Conservation (phyloP, 371 early-diverging fungal genomes). For the Mortierella sp. region DNA sequence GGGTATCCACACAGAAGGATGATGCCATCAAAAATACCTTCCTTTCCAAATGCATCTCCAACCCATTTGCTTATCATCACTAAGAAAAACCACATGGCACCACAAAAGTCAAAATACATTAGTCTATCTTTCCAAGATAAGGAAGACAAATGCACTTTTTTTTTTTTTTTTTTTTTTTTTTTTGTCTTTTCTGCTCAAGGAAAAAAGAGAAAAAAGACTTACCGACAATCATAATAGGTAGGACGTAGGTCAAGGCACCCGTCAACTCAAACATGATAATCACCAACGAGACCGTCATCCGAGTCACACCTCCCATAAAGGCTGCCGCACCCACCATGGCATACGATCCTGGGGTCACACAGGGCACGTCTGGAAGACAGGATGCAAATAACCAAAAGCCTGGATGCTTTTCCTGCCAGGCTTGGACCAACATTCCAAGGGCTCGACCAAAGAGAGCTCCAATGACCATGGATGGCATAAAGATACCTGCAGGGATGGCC, state of each 20-base stretch:
- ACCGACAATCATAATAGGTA: conserved; percentile 93
- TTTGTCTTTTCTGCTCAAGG: too few species aligned
- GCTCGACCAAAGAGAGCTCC: conserved; percentile 84
- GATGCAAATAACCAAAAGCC: conserved; percentile 68
- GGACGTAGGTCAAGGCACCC: conserved; percentile 82
- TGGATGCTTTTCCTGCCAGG: conserved; percentile 67
- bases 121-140: too few species aligned
- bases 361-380: conserved; percentile 67
- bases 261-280: conserved; percentile 97
- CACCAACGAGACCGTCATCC: conserved; percentile 93
- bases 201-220: conserved; percentile 20
- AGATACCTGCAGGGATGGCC: conserved; percentile 80
- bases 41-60: conserved; percentile 79
- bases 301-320: conserved; percentile 89
- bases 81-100: too few species aligned
- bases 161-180: too few species aligned
- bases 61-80: conserved; percentile 87
- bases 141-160: too few species aligned
- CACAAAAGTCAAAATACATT: too few species aligned
- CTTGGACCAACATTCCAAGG: conserved; percentile 77
- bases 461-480: conserved; percentile 83
- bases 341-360: conserved; percentile 94
- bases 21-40: conserved; percentile 87
- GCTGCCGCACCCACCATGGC: conserved; percentile 97
- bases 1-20: conserved; percentile 87